A percentile compares a stretch with the other conserved stretches of the same genome.
Evolutionary conservation across 1,139 yeast species (phyloP).

Genomic region (Geotrichum macrosporum): DNA sequence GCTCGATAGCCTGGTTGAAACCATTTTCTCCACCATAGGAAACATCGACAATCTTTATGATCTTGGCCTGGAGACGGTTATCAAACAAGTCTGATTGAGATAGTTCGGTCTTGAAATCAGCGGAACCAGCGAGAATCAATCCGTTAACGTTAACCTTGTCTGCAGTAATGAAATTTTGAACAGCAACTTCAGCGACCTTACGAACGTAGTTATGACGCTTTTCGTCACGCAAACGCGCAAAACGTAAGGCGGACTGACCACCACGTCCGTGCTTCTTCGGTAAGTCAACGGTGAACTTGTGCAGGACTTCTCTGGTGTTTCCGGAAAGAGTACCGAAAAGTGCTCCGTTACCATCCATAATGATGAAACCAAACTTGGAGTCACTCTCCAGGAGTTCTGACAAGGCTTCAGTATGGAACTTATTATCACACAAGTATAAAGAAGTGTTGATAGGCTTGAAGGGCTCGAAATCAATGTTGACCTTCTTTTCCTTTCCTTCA

Average conservation of each 20-base stretch:
- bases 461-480: conserved; percentile 93
- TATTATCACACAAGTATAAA: conserved; percentile 91
- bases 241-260: conserved; percentile 99
- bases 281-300: conserved; percentile 92
- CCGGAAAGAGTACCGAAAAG: conserved; percentile 95
- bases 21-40: conserved; percentile 99
- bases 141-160: conserved; percentile 95
- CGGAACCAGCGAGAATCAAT: conserved; percentile 94
- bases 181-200: conserved; percentile 97
- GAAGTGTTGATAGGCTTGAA: conserved; percentile 98
- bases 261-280: conserved; percentile 99
- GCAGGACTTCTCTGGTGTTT: conserved; percentile 91
- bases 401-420: conserved; percentile 95
- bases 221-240: conserved; percentile 97
- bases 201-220: conserved; percentile 97
- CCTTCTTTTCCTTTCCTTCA: conserved; percentile 94
- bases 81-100: conserved; percentile 91
- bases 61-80: conserved; percentile 77
- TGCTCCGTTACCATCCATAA: conserved; percentile 99
- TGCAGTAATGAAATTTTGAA: conserved; percentile 85
- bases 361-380: conserved; percentile 92
- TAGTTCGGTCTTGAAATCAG: conserved; percentile 94
- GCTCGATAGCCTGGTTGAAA: conserved; percentile 96
- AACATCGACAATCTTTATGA: conserved; percentile 88
- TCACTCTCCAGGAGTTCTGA: conserved; percentile 91